Evolutionary conservation across 2,329 filamentous ascomycete genomes (phyloP).

Genomic region (Teratosphaeria epicoccoides): DNA sequence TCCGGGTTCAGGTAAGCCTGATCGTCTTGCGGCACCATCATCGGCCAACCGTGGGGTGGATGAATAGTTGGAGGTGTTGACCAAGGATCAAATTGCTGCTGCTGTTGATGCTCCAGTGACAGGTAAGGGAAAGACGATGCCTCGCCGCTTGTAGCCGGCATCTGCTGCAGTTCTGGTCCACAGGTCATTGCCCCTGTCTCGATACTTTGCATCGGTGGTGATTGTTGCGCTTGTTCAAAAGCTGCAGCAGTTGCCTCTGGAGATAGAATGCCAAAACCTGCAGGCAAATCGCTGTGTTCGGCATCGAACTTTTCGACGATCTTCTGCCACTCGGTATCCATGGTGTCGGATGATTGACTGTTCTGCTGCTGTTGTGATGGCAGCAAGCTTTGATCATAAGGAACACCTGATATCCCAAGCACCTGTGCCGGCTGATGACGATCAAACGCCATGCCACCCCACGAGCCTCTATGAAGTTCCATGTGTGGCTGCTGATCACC

Average conservation of each 20-base stretch:
- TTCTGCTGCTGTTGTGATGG: neutral
- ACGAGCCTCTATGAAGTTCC: neutral
- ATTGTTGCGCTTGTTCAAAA: neutral
- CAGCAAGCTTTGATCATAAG: conserved; percentile 1
- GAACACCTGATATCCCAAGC: neutral
- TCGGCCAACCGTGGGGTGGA: neutral
- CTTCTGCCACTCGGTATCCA: conserved; percentile 4
- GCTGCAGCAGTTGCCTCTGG: neutral
- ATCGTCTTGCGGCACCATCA: neutral
- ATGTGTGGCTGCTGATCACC: neutral
- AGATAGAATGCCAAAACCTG: conserved; percentile 1
- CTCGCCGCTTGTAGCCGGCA: neutral
- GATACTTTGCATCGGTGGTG: conserved; percentile 4
- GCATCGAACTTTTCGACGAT: conserved; percentile 3
- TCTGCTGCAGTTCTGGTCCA: neutral
- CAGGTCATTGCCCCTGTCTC: neutral
- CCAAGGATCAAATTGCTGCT: neutral
- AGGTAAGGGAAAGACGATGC: neutral
- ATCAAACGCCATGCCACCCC: neutral
- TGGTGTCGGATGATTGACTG: conserved; percentile 1
- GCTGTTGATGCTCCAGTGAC: neutral
- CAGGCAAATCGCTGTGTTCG: neutral
- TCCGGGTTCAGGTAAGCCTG: neutral
- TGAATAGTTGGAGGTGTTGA: neutral
- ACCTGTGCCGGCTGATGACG: neutral